Evolutionary conservation across 768 basidiomycete genomes (phyloP).

Genomic region (Phylloporus sp.): DNA sequence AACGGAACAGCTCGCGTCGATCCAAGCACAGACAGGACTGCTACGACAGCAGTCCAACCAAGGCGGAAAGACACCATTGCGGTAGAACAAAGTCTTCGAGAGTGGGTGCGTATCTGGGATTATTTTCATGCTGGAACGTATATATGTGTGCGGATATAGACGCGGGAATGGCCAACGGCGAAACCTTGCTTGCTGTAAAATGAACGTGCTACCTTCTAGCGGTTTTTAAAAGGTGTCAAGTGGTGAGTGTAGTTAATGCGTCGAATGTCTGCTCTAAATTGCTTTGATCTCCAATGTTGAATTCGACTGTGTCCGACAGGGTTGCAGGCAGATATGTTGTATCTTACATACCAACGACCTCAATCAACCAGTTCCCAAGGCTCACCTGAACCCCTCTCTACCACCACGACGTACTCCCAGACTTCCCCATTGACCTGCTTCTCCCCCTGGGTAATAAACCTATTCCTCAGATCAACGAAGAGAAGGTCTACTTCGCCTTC

Average conservation of each 20-base stretch:
- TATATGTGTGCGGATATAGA: background rate
- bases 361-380: background rate
- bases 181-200: background rate
- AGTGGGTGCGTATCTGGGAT: background rate
- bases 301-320: no score
- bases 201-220: background rate
- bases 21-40: slow-evolving; percentile 5
- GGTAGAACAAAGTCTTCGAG: background rate
- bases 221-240: background rate
- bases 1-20: slow-evolving; percentile 11
- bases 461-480: background rate
- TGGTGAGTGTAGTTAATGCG: background rate
- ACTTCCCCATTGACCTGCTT: background rate
- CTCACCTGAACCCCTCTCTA: background rate
- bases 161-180: background rate
- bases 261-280: no score
- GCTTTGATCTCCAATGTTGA: no score
- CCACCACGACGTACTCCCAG: background rate
- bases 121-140: background rate
- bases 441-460: background rate
- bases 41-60: background rate
- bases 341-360: background rate
- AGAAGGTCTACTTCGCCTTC: background rate
- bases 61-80: background rate
- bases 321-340: no score